A percentile compares a stretch with the other conserved stretches of the same genome.
phyloP scores from a whole-genome alignment of 2,329 filamentous ascomycete genomes.

The Cytospora piceae region DNA sequence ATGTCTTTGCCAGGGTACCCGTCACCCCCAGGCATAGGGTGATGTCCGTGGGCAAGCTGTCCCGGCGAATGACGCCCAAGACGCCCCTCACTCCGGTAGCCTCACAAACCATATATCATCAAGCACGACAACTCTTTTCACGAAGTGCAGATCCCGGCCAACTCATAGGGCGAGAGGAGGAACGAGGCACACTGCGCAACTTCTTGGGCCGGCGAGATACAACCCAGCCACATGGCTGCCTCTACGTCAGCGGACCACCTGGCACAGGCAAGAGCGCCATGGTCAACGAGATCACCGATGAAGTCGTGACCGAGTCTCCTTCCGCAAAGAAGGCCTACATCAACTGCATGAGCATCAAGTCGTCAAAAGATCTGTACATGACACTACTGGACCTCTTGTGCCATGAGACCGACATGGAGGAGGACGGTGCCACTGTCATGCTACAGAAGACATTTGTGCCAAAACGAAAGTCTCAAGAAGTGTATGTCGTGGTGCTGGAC shows the following conservation, averaged over 20 bases:
- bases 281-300: constrained; percentile 75
- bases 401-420: constrained; percentile 60
- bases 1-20: constrained; percentile 73
- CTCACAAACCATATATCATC: constrained; percentile 79
- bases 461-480: constrained; percentile 56
- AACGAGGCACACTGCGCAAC: constrained; percentile 64
- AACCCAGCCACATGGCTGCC: constrained; percentile 70
- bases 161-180: constrained; percentile 76
- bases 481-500: constrained; percentile 86
- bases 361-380: constrained; percentile 80
- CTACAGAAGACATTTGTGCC: constrained; percentile 74
- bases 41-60: constrained; percentile 72
- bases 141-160: constrained; percentile 75
- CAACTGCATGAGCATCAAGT: constrained; percentile 97
- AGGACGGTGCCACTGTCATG: constrained; percentile 68
- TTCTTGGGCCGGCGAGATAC: constrained; percentile 71
- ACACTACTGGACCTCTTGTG: constrained; percentile 74
- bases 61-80: constrained; percentile 78
- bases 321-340: constrained; percentile 74
- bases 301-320: constrained; percentile 52
- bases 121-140: constrained; percentile 84
- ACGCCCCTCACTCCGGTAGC: constrained; percentile 72
- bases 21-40: constrained; percentile 85
- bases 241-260: constrained; percentile 94
- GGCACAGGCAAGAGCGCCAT: constrained; percentile 97